Conservation (phyloP, 2,329 filamentous ascomycete species). For the Triangularia setosa region DNA sequence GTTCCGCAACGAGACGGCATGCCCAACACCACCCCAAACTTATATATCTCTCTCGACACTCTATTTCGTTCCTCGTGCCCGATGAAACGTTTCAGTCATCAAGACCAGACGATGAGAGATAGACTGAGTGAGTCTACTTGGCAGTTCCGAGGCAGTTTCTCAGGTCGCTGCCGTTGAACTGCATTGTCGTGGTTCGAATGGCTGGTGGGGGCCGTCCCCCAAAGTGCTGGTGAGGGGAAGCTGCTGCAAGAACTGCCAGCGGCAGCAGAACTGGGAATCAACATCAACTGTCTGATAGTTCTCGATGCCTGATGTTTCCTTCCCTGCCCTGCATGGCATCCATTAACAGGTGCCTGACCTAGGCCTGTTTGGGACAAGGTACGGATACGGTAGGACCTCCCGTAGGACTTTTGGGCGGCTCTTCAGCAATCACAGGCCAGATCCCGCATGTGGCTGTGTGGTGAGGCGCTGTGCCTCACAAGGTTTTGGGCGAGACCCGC, state of each 20-base stretch:
- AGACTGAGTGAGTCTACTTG: background rate
- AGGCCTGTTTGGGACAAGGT: slow-evolving; percentile 11
- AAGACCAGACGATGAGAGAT: background rate
- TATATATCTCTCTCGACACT: background rate
- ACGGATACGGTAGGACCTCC: slow-evolving; percentile 19
- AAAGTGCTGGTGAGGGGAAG: background rate
- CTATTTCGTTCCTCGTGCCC: background rate
- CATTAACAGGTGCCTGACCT: slow-evolving; percentile 20
- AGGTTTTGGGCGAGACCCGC: slow-evolving; percentile 5
- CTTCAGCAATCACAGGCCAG: background rate
- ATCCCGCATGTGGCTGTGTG: slow-evolving; percentile 17
- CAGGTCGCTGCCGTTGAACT: background rate
- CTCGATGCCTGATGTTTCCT: background rate
- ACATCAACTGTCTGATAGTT: background rate
- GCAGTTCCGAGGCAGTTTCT: background rate
- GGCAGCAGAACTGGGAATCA: background rate
- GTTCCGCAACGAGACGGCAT: background rate
- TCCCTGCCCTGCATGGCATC: background rate
- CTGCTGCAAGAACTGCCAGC: background rate
- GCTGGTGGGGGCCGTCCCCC: background rate
- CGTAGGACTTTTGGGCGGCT: slow-evolving; percentile 20
- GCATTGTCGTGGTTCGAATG: background rate
- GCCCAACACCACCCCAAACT: slow-evolving; percentile 3
- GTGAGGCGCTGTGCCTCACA: slow-evolving; percentile 12
- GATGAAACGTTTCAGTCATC: slow-evolving; percentile 7